These are phyloP conservation scores for Mercurialis annua DNA, from an alignment of 345 rosid genomes.

Conservation along the genomic window DNA sequence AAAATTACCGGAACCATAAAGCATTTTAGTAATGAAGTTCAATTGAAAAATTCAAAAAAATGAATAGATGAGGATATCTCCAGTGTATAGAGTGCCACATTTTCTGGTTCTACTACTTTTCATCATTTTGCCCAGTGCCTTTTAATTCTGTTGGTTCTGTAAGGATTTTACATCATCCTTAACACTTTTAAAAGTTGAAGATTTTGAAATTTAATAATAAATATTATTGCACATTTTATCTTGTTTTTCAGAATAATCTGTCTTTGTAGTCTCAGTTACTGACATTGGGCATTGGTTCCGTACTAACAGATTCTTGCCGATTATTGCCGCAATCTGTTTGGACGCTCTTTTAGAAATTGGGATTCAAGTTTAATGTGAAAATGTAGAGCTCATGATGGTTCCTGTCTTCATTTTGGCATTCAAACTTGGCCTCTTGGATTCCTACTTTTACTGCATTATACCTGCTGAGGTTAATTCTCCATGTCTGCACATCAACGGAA, in stretches of 20 bases:
- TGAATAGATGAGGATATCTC: not conserved
- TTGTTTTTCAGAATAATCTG: not conserved
- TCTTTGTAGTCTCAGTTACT: conserved; percentile 3
- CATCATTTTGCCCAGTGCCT: not conserved
- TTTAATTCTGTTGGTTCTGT: not conserved
- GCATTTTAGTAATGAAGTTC: not conserved
- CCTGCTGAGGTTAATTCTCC: not conserved
- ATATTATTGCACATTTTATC: not conserved
- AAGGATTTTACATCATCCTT: not conserved
- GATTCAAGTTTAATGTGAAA: not conserved
- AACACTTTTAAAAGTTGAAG: not conserved
- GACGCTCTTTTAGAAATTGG: not conserved
- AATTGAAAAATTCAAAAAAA: not conserved
- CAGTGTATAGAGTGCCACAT: not conserved
- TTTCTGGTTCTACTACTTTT: not conserved
- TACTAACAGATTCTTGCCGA: not conserved
- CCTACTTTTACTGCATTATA: not conserved
- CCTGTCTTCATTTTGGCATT: not conserved
- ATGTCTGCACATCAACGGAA: not conserved
- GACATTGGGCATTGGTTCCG: too few relatives aligned
- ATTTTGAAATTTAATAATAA: not conserved
- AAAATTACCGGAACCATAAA: too few relatives aligned
- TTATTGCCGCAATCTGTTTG: conserved; percentile 1
- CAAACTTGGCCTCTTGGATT: not conserved
- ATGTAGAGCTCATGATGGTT: not conserved